Percentiles rank a stretch among this genome's conserved stretches.
Evolutionary conservation across 192 early-diverging fungal genomes (phyloP).

Genomic region (Podila epigama): DNA sequence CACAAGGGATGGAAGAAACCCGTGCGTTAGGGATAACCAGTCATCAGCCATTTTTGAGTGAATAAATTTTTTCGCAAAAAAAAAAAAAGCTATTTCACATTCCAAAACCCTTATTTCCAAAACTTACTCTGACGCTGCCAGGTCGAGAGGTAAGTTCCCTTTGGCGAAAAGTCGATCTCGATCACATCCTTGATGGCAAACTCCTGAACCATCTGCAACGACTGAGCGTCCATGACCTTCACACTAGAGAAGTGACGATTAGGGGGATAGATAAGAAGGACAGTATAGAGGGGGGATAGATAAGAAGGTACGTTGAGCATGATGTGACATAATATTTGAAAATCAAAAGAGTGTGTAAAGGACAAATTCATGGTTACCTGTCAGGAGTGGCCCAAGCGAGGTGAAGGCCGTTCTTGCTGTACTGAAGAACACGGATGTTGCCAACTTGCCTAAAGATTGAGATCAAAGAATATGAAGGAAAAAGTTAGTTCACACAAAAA

Average conservation of each 20-base stretch:
- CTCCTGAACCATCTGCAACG: slow-evolving; percentile 64
- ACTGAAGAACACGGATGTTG: slow-evolving; percentile 65
- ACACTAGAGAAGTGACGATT: slow-evolving; percentile 54
- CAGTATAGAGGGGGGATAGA: background rate
- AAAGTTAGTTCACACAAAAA: background rate
- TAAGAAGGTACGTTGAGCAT: background rate
- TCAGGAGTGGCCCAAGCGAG: slow-evolving; percentile 72
- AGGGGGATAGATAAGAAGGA: background rate
- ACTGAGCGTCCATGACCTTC: slow-evolving; percentile 76
- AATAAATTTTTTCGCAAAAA: too few relatives aligned
- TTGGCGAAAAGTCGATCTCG: slow-evolving; percentile 92
- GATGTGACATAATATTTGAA: background rate
- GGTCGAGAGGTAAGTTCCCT: slow-evolving; percentile 87
- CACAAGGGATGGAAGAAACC: background rate
- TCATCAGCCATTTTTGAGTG: too few relatives aligned
- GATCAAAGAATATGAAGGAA: background rate
- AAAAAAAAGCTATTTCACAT: too few relatives aligned
- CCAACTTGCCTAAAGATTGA: slow-evolving; percentile 40
- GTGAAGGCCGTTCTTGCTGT: slow-evolving; percentile 76
- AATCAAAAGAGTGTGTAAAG: background rate
- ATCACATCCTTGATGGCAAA: slow-evolving; percentile 73
- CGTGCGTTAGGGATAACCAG: background rate
- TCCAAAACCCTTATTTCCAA: slow-evolving; percentile 11
- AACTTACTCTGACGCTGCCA: slow-evolving; percentile 82
- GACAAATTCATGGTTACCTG: slow-evolving; percentile 32